phyloP scores from a whole-genome alignment of 257 asterid genomes.

The Osmanthus fragrans region DNA sequence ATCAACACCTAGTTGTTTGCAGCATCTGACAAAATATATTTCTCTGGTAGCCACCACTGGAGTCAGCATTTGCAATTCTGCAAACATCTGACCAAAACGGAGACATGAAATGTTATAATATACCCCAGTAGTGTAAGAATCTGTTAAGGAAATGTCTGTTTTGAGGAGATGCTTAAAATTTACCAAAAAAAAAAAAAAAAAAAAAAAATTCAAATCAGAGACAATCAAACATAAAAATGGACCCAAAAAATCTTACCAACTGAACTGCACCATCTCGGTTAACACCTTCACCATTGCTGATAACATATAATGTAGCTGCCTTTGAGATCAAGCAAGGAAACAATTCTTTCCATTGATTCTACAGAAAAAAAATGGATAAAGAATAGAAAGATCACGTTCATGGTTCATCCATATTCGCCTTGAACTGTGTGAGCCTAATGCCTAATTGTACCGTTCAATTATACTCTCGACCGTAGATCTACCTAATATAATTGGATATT shows the following conservation, averaged over 20 bases:
- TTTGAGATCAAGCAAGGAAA: constrained; percentile 74
- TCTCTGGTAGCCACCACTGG: constrained; percentile 83
- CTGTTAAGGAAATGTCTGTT: neutral
- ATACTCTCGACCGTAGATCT: neutral
- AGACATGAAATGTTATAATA: neutral
- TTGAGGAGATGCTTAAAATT: neutral
- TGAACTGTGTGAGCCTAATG: neutral
- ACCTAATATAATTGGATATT: neutral
- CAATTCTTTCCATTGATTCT: constrained; percentile 83
- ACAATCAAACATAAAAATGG: neutral
- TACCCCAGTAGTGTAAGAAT: too few species aligned
- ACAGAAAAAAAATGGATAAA: constrained; percentile 2
- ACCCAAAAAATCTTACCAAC: constrained; percentile 45
- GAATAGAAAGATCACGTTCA: neutral
- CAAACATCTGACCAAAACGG: constrained; percentile 53
- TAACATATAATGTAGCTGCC: constrained; percentile 66
- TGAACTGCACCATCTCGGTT: constrained; percentile 67
- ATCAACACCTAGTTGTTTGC: constrained; percentile 55
- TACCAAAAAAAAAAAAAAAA: neutral
- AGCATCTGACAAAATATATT: constrained; percentile 64
- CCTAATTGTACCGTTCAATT: neutral
- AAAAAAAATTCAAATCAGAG: neutral
- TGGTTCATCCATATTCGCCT: neutral
- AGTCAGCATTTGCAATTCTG: constrained; percentile 86
- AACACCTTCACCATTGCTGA: constrained; percentile 67